Evolutionary conservation across 2,329 filamentous ascomycete genomes (phyloP), one percentile per base, ranked within the genome.

Genomic region (Colletotrichum camelliae): DNA sequence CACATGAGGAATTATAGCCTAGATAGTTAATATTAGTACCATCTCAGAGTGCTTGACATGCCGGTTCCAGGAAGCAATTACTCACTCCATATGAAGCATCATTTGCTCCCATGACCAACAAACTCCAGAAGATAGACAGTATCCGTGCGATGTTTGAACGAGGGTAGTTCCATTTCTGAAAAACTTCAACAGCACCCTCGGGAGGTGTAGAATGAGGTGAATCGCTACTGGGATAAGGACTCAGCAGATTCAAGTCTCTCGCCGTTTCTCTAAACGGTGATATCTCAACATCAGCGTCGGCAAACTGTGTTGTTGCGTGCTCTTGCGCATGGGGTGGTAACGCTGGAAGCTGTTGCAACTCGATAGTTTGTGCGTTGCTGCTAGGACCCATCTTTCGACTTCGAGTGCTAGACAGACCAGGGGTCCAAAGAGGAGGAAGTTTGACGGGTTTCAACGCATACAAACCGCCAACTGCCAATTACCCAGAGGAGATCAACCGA

Each of bases 81-180:
- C 88, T 82, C 85, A 91, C 91, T 48, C 93, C 93, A 58, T 91
- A 88, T 24, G 90, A 90, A 12, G 90, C 93, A 83, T 95, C 93
- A 79, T 93, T 94, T 84, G 92, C 89, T 5, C 93, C 93, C 86
- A 93, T 90, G 33, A 94, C 86, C 29, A 93, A 84, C 76, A 95
- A 91, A 5, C 89, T 88, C 83, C 90, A 91, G 79, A 93, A 91
- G 4, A 91, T 89, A 1, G 90, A 87, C 37, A 90, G 82, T 57
- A 91, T 90, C 43, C 92, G 89, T 77, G 86, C 91, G 7, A 90
- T 83, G 80, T 93, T 94, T 33, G 87, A 85, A 12, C 84, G 82
- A 0, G 93, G 89, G 18, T 85, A 83, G 79, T 94, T 94, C 93
- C 93, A 95, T 82, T 83, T 85, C 79, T 93, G 89, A n/a, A 86